phyloP scores from a whole-genome alignment of 1,284 basidiomycete genomes.

The Ganoderma multipileum region DNA sequence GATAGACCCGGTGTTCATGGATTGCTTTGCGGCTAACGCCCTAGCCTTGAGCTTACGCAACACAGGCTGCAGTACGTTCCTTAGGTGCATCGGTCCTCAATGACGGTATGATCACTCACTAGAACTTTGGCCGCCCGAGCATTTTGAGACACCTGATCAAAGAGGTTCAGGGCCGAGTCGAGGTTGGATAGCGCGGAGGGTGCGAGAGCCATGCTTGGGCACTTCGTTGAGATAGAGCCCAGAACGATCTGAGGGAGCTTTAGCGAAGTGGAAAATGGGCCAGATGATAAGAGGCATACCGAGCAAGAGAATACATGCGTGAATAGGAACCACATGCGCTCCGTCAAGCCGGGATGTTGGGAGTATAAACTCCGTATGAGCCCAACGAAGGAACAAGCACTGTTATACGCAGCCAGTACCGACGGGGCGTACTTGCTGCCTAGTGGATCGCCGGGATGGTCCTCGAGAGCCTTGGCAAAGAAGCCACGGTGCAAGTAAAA shows the following conservation, averaged over 20 bases:
- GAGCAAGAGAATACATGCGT: conserved; percentile 78
- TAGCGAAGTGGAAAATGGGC: neutral
- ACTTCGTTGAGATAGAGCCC: conserved; percentile 69
- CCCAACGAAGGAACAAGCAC: conserved; percentile 71
- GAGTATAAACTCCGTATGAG: conserved; percentile 68
- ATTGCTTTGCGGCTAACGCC: conserved; percentile 40
- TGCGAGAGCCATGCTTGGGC: conserved; percentile 63
- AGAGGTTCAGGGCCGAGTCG: conserved; percentile 65
- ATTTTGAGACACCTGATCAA: conserved; percentile 57
- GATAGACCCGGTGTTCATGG: conserved; percentile 11
- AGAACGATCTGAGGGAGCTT: conserved; percentile 60
- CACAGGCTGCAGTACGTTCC: conserved; percentile 53
- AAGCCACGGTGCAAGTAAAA: conserved; percentile 79
- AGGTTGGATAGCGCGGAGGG: conserved; percentile 68
- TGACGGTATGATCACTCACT: conserved; percentile 44
- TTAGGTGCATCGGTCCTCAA: conserved; percentile 6
- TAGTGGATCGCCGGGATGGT: conserved; percentile 66
- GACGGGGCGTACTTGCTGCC: conserved; percentile 74
- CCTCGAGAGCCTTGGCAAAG: conserved; percentile 72
- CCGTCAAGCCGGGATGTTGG: conserved; percentile 67
- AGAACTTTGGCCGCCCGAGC: conserved; percentile 63
- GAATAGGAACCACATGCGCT: conserved; percentile 77
- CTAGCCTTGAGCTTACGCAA: conserved; percentile 61
- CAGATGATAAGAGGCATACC: conserved; percentile 47
- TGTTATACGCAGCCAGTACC: conserved; percentile 69